Conservation (phyloP, 2,329 filamentous ascomycete genomes). For the Exophiala lecanii-corni region DNA sequence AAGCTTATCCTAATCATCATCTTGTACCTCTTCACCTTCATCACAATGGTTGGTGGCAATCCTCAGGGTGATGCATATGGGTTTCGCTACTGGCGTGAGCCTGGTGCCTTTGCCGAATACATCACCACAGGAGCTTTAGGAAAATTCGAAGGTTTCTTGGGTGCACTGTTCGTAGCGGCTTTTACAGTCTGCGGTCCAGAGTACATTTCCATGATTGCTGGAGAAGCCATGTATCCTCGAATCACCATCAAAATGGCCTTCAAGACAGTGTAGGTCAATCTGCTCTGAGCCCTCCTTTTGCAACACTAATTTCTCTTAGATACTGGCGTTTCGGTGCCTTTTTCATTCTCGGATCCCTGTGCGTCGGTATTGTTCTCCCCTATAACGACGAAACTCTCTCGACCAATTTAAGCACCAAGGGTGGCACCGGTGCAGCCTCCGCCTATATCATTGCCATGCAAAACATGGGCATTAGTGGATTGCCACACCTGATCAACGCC, state of each 20-base stretch:
- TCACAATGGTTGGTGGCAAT: constrained; percentile 76
- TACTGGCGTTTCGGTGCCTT: constrained; percentile 70
- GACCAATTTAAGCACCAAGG: constrained; percentile 43
- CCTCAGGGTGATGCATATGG: constrained; percentile 64
- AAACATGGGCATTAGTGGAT: constrained; percentile 48
- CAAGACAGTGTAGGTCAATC: constrained; percentile 48
- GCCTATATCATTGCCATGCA: constrained; percentile 61
- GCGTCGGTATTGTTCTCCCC: constrained; percentile 64
- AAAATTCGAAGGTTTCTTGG: constrained; percentile 50
- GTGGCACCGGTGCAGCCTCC: constrained; percentile 50
- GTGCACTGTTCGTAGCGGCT: constrained; percentile 65
- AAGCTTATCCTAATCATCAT: constrained; percentile 66
- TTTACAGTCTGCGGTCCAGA: constrained; percentile 60
- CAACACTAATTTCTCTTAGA: constrained; percentile 69
- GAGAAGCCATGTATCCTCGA: constrained; percentile 58
- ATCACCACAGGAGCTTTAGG: constrained; percentile 64
- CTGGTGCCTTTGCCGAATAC: constrained; percentile 63
- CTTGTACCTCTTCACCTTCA: constrained; percentile 68
- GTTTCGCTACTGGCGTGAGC: constrained; percentile 59
- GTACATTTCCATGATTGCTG: constrained; percentile 58
- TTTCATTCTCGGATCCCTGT: constrained; percentile 66
- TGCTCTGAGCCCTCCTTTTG: constrained; percentile 60
- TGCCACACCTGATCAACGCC: constrained; percentile 57
- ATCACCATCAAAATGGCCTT: constrained; percentile 64
- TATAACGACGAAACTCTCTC: constrained; percentile 58